phyloP scores from a whole-genome alignment of 2,329 filamentous ascomycete genomes.

The Sclerotinia trifoliorum region DNA sequence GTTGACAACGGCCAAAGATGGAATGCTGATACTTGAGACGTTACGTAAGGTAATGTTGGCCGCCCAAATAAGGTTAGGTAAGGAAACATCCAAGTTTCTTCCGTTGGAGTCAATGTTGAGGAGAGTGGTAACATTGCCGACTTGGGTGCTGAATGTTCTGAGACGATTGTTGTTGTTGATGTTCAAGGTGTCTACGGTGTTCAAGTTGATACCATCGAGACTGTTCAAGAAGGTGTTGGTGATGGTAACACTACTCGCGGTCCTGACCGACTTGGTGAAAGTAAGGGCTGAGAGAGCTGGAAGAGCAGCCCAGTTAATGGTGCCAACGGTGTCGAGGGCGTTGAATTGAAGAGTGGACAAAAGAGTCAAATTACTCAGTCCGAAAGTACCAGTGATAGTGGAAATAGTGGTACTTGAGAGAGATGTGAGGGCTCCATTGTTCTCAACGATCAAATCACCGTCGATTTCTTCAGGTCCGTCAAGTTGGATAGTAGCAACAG shows the following conservation, averaged over 20 bases:
- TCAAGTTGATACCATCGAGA: slow-evolving; percentile 78
- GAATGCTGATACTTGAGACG: slow-evolving; percentile 70
- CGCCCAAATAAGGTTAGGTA: slow-evolving; percentile 77
- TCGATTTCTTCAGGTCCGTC: slow-evolving; percentile 57
- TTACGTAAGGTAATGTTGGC: slow-evolving; percentile 82
- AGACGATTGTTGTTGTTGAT: slow-evolving; percentile 91
- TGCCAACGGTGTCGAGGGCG: slow-evolving; percentile 61
- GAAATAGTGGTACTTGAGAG: slow-evolving; percentile 61
- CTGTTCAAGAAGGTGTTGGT: slow-evolving; percentile 80
- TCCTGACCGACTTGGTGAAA: slow-evolving; percentile 61
- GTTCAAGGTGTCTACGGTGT: slow-evolving; percentile 68
- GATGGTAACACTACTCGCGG: slow-evolving; percentile 69
- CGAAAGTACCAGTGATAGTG: slow-evolving; percentile 68
- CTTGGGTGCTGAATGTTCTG: slow-evolving; percentile 70
- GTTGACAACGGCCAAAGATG: slow-evolving; percentile 70
- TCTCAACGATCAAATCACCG: slow-evolving; percentile 57
- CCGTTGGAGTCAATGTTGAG: slow-evolving; percentile 82
- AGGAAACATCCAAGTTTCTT: slow-evolving; percentile 63
- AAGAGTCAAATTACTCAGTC: slow-evolving; percentile 64
- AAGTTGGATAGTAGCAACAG: slow-evolving; percentile 51
- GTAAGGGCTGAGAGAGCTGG: slow-evolving; percentile 57
- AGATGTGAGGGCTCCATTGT: slow-evolving; percentile 62
- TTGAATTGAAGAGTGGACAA: slow-evolving; percentile 68
- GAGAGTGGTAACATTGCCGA: slow-evolving; percentile 69
- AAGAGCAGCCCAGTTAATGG: slow-evolving; percentile 71